Conservation (phyloP, 495 filamentous ascomycete species). For the Umbilicaria muhlenbergii region DNA sequence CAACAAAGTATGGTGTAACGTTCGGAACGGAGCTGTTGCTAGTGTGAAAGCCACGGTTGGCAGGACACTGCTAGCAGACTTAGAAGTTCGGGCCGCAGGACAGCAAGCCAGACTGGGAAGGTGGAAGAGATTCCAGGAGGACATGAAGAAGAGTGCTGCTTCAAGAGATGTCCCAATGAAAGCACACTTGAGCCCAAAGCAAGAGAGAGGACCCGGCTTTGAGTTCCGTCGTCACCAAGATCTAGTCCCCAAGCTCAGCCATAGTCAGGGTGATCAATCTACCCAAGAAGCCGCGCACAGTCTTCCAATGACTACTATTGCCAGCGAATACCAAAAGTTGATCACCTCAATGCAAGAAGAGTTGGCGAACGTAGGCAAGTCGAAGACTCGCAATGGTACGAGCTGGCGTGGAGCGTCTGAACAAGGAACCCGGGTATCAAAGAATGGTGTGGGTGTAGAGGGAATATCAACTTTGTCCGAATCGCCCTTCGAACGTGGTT, state of each 20-base stretch:
- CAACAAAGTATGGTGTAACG: constrained; percentile 47
- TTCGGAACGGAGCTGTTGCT: constrained; percentile 35
- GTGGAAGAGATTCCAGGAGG: constrained; percentile 55
- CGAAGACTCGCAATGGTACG: neutral
- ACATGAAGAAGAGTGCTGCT: constrained; percentile 17
- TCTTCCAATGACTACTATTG: too few relatives aligned
- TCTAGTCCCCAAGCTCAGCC: constrained; percentile 28
- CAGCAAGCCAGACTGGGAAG: constrained; percentile 49
- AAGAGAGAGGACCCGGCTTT: constrained; percentile 8
- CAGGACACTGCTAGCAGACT: constrained; percentile 27
- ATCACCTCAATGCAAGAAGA: constrained; percentile 1
- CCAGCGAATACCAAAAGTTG: neutral
- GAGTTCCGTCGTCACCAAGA: constrained; percentile 11
- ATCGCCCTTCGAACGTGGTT: too few relatives aligned
- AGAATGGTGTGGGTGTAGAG: neutral
- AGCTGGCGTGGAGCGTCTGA: neutral
- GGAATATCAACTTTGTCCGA: neutral
- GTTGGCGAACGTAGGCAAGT: constrained; percentile 2
- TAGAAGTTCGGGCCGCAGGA: constrained; percentile 41
- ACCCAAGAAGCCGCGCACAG: too few relatives aligned
- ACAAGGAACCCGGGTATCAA: neutral
- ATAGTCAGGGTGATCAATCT: constrained; percentile 19
- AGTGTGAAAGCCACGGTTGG: constrained; percentile 29
- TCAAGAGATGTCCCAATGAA: too few relatives aligned
- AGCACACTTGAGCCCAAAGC: constrained; percentile 8